phyloP scores from a whole-genome alignment of 768 basidiomycete genomes.

The Hemileccinum rubropunctum region DNA sequence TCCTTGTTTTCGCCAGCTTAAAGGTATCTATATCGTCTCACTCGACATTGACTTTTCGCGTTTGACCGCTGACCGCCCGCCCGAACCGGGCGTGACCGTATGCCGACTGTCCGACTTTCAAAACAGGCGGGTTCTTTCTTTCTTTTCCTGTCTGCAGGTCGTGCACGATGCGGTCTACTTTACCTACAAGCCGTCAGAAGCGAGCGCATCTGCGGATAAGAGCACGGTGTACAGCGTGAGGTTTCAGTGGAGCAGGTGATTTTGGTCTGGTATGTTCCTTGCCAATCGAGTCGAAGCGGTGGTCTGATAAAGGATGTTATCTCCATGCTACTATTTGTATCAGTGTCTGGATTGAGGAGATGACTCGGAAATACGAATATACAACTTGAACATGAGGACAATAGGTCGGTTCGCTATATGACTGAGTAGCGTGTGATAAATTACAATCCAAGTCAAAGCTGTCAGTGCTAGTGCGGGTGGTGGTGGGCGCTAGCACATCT shows the following conservation, averaged over 20 bases:
- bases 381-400: too few relatives aligned
- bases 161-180: slow-evolving; percentile 52
- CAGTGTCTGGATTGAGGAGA: too few relatives aligned
- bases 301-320: too few relatives aligned
- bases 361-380: too few relatives aligned
- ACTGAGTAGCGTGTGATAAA: too few relatives aligned
- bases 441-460: too few relatives aligned
- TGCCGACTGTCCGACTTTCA: slow-evolving; percentile 15
- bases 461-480: too few relatives aligned
- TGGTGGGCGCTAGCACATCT: too few relatives aligned
- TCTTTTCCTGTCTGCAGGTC: slow-evolving; percentile 53
- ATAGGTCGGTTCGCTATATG: too few relatives aligned
- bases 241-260: not conserved
- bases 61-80: slow-evolving; percentile 27
- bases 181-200: slow-evolving; percentile 26
- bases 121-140: slow-evolving; percentile 8
- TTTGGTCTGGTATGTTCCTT: not conserved
- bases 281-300: too few relatives aligned
- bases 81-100: slow-evolving; percentile 31
- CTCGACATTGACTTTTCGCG: slow-evolving; percentile 22
- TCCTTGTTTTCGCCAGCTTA: not conserved
- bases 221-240: not conserved
- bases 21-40: slow-evolving; percentile 26
- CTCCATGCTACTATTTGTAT: too few relatives aligned
- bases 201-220: not conserved